Evolutionary conservation across 1,284 basidiomycete genomes (phyloP).

Genomic region (Cerioporus squamosus): DNA sequence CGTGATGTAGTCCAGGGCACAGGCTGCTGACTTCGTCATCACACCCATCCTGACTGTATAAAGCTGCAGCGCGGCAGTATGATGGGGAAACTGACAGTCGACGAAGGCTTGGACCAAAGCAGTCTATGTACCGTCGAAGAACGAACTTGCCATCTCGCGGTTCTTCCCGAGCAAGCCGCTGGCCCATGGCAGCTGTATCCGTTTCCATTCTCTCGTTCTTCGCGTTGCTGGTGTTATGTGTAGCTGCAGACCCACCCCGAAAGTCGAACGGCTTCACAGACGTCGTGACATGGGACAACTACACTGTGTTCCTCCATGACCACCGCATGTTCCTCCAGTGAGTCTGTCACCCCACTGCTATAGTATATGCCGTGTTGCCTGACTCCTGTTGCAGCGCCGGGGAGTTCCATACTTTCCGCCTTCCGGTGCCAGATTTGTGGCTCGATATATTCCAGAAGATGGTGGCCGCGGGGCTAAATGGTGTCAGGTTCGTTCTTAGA

Average conservation of each 20-base stretch:
- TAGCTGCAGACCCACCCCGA: constrained; percentile 27
- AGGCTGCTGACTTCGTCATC: no score
- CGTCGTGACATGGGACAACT: constrained; percentile 38
- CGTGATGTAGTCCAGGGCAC: no score
- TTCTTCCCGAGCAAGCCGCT: no score
- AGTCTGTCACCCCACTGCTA: constrained; percentile 22
- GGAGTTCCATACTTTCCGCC: constrained; percentile 84
- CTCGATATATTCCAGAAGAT: constrained; percentile 82
- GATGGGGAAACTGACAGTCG: no score
- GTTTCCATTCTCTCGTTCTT: no score
- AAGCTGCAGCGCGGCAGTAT: no score
- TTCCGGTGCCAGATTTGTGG: constrained; percentile 83
- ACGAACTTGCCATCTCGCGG: no score
- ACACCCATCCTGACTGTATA: no score
- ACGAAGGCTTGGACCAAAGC: no score
- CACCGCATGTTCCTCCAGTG: constrained; percentile 52
- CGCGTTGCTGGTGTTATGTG: no score
- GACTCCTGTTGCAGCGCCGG: constrained; percentile 47
- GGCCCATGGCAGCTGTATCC: no score
- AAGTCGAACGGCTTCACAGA: constrained; percentile 34
- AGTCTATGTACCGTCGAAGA: no score
- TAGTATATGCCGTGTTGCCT: neutral
- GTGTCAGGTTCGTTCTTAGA: constrained; percentile 43
- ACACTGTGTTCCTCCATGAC: constrained; percentile 34
- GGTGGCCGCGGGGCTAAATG: constrained; percentile 81